Evolutionary conservation across 441 rosid genomes (phyloP), one percentile per base, ranked within the genome.

Genomic region (Capsella rubella): DNA sequence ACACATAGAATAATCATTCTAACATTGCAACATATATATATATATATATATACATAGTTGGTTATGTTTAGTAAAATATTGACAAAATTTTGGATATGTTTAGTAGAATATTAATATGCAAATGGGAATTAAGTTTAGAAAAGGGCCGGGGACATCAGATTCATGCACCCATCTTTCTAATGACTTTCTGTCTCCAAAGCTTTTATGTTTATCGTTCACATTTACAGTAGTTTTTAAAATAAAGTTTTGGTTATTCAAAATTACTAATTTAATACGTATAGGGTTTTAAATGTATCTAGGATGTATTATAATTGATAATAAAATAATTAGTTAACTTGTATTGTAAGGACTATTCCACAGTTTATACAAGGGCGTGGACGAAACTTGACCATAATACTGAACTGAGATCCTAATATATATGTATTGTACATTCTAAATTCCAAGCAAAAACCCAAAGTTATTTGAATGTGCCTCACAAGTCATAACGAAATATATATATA

Each of bases 161-260:
- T 67, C 79, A 68, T 61, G 79, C 63, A 75, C 35, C 73, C 69
- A 75, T 50, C 9, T 67, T 25, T 60, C 55, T 45, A 13, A 9
- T 68, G 56, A 61, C 64, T 43, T 68, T 51, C 34, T 62, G 63
- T 53, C 55, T 43, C 21, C 25, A 15, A 56, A 46, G 1, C 25
- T 56, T 18, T 56, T 56, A 34, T 21, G 59, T 34, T 25, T 21
- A 13, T 34, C 71, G 16, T 51, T 11, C 34, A 35, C 39, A 35
- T 35, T 35, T 35, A 35, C 39, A 35, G 39, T 35, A 35, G 8
- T 2, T 35, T 35, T 1, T 8, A 2, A 35, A 7, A 7, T 34
- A 34, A 1, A 32, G 8, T 6, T 6, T 7, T 35, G 10, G 39
- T 8, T 35, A 7, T 0, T 8, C 2, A 35, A 35, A 35, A 35